phyloP scores from a whole-genome alignment of 768 basidiomycete species.

The Boletellus ananas region DNA sequence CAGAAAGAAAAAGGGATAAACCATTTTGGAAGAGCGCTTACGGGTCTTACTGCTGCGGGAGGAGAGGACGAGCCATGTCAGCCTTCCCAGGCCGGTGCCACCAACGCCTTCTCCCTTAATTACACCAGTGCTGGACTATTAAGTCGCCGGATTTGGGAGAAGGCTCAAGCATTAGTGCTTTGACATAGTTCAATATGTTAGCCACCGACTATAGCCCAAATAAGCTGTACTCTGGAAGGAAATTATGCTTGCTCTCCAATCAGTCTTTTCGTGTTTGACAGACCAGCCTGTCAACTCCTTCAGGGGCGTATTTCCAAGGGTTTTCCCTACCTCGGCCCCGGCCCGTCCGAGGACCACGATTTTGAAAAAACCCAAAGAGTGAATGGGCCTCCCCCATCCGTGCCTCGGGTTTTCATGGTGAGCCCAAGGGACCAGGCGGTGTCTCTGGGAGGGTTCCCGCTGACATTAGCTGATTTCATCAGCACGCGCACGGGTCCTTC shows the following conservation, averaged over 20 bases:
- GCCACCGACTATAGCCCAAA: neutral
- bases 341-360: constrained; percentile 3
- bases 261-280: neutral
- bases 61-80: neutral
- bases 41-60: neutral
- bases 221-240: neutral
- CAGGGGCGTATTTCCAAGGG: neutral
- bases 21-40: neutral
- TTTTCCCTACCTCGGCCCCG: neutral
- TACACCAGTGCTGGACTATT: too few species aligned
- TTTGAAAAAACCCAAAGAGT: neutral
- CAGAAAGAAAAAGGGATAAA: neutral
- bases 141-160: neutral
- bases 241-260: neutral
- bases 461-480: constrained; percentile 1
- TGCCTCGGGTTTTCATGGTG: constrained; percentile 1
- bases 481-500: constrained; percentile 4
- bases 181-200: neutral
- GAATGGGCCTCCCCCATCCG: neutral
- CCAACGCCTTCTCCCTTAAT: neutral
- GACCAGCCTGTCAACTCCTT: neutral
- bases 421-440: neutral
- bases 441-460: neutral
- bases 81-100: neutral
- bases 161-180: neutral